These are phyloP conservation scores for Phycomyces blakesleeanus DNA, from an alignment of 192 early-diverging fungal genomes.

Conservation along the genomic window DNA sequence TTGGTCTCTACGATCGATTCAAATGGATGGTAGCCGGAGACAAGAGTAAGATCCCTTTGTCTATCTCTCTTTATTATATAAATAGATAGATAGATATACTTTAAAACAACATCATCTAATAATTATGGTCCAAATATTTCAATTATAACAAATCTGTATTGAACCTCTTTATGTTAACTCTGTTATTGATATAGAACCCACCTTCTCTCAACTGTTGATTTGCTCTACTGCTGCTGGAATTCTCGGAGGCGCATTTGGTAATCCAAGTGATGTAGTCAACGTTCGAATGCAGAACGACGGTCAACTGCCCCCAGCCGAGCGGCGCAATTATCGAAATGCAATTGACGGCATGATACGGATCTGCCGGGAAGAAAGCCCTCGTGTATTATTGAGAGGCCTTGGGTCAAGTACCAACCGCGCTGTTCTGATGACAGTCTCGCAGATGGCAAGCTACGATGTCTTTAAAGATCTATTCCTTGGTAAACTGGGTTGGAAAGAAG, in stretches of 20 bases:
- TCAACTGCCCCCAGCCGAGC: constrained; percentile 54
- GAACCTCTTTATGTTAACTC: too few species aligned
- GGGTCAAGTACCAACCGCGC: constrained; percentile 87
- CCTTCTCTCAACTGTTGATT: constrained; percentile 34
- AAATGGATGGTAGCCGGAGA: constrained; percentile 52
- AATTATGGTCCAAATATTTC: too few species aligned
- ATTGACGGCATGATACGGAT: constrained; percentile 74
- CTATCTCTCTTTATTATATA: constrained; percentile 3
- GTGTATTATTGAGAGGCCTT: constrained; percentile 83
- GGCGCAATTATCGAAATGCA: constrained; percentile 73
- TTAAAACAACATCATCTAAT: too few species aligned
- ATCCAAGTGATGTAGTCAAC: constrained; percentile 76
- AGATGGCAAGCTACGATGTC: constrained; percentile 73
- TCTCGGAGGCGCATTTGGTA: constrained; percentile 67
- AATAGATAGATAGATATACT: too few species aligned
- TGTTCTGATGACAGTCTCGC: constrained; percentile 75
- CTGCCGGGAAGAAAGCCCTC: constrained; percentile 67
- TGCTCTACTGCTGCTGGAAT: constrained; percentile 47
- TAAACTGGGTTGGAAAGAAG: constrained; percentile 58
- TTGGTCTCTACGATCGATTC: constrained; percentile 68
- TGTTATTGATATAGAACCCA: constrained; percentile 33
- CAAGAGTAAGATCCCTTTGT: constrained; percentile 39
- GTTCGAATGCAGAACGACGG: constrained; percentile 82
- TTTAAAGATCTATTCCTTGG: constrained; percentile 67
- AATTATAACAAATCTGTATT: too few species aligned